A percentile compares a stretch with the other conserved stretches of the same genome.
Conservation (phyloP, 2,329 filamentous ascomycete genomes). For the Fusarium sp. region DNA sequence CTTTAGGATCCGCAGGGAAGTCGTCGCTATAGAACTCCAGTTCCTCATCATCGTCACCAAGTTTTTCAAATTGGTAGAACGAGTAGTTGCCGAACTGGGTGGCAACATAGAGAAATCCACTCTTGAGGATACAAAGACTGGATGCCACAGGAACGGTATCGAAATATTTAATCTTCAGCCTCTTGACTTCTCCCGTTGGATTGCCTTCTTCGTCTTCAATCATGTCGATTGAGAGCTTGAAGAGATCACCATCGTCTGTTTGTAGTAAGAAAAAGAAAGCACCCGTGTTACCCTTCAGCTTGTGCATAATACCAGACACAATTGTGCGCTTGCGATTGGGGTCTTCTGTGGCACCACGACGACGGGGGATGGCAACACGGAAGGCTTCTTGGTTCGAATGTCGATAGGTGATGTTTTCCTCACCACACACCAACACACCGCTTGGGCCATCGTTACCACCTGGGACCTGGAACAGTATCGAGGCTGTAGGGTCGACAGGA, state of each 20-base stretch:
- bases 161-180: conserved; percentile 96
- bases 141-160: conserved; percentile 92
- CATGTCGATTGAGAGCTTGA: conserved; percentile 96
- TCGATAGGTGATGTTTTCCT: conserved; percentile 96
- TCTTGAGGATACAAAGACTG: conserved; percentile 92
- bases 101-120: conserved; percentile 92
- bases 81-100: conserved; percentile 93
- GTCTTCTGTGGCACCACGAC: conserved; percentile 90
- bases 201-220: conserved; percentile 82
- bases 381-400: conserved; percentile 94
- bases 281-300: conserved; percentile 82
- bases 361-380: conserved; percentile 87
- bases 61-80: conserved; percentile 97
- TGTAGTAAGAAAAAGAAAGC: conserved; percentile 98
- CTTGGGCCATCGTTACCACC: conserved; percentile 94
- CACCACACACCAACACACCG: conserved; percentile 92
- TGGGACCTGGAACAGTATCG: conserved; percentile 93
- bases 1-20: conserved; percentile 80
- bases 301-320: conserved; percentile 95
- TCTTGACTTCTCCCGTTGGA: conserved; percentile 82
- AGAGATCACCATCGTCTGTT: conserved; percentile 96
- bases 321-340: conserved; percentile 90
- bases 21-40: conserved; percentile 86
- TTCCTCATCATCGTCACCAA: conserved; percentile 95
- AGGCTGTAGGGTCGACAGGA: conserved; percentile 88